A percentile compares a stretch with the other conserved stretches of the same genome.
Evolutionary conservation across 805 yeast genomes (phyloP).

Genomic region (Candida vaughaniae): DNA sequence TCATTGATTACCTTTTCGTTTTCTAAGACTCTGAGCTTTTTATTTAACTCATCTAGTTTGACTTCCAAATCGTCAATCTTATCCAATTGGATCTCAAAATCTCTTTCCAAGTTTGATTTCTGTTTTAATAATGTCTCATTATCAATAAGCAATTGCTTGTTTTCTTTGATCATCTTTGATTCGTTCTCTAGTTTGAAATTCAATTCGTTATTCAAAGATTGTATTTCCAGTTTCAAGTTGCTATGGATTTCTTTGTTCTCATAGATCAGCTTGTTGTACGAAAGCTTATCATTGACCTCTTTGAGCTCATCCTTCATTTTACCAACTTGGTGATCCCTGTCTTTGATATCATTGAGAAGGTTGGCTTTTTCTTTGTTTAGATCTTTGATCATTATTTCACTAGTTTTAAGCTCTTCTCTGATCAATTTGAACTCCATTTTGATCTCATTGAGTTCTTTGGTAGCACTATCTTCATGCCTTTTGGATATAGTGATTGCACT

Average conservation of each 20-base stretch:
- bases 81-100: slow-evolving; percentile 37
- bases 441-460: slow-evolving; percentile 48
- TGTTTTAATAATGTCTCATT: slow-evolving; percentile 44
- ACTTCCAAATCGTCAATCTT: slow-evolving; percentile 40
- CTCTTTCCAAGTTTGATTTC: slow-evolving; percentile 26
- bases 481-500: slow-evolving; percentile 62
- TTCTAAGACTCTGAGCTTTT: slow-evolving; percentile 28
- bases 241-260: slow-evolving; percentile 41
- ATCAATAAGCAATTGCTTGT: slow-evolving; percentile 60
- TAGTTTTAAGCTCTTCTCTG: slow-evolving; percentile 51
- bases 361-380: slow-evolving; percentile 50
- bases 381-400: slow-evolving; percentile 54
- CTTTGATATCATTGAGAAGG: slow-evolving; percentile 56
- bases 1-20: slow-evolving; percentile 36
- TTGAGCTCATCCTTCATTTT: slow-evolving; percentile 48
- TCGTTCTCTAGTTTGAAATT: slow-evolving; percentile 59
- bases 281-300: slow-evolving; percentile 55
- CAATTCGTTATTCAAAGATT: slow-evolving; percentile 52
- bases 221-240: slow-evolving; percentile 51
- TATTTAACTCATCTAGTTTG: slow-evolving; percentile 24
- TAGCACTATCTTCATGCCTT: slow-evolving; percentile 56
- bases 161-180: slow-evolving; percentile 60
- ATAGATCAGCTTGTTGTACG: slow-evolving; percentile 49
- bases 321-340: slow-evolving; percentile 53
- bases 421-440: slow-evolving; percentile 43